Conservation (phyloP, 768 basidiomycete genomes). For the Termitomyces sp. region DNA sequence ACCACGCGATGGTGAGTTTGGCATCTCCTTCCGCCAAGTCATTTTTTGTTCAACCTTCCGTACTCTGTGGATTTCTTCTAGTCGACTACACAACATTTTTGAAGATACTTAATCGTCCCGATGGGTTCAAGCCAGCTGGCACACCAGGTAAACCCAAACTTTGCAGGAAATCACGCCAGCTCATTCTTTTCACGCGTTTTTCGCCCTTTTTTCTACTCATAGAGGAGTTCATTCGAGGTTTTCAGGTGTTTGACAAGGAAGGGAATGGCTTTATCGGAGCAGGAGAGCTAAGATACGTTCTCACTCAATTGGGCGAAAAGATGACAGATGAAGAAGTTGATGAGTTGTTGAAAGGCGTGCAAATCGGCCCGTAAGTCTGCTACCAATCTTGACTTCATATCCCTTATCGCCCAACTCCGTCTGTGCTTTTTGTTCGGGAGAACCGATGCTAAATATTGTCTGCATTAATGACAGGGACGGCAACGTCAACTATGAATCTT, state of each 20-base stretch:
- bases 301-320: conserved; percentile 97
- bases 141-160: conserved; percentile 12
- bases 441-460: conserved; percentile 1
- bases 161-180: neutral
- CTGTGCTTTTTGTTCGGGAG: neutral
- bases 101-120: conserved; percentile 86
- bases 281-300: conserved; percentile 87
- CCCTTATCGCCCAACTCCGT: neutral
- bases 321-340: conserved; percentile 98
- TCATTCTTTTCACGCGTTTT: conserved; percentile 2
- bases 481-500: conserved; percentile 96
- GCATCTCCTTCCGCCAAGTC: neutral
- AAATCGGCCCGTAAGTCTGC: conserved; percentile 75
- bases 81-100: conserved; percentile 94
- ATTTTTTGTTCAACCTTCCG: neutral
- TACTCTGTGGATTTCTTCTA: conserved; percentile 18
- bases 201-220: conserved; percentile 1
- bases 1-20: conserved; percentile 64
- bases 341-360: conserved; percentile 93
- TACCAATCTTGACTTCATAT: neutral
- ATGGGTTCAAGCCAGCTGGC: conserved; percentile 90
- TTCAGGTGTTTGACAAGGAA: conserved; percentile 98
- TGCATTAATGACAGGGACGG: conserved; percentile 61
- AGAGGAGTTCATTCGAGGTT: conserved; percentile 99
- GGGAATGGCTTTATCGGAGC: conserved; percentile 90